Evolutionary conservation across 2,329 filamentous ascomycete genomes (phyloP).

Genomic region (Knufia fluminis): DNA sequence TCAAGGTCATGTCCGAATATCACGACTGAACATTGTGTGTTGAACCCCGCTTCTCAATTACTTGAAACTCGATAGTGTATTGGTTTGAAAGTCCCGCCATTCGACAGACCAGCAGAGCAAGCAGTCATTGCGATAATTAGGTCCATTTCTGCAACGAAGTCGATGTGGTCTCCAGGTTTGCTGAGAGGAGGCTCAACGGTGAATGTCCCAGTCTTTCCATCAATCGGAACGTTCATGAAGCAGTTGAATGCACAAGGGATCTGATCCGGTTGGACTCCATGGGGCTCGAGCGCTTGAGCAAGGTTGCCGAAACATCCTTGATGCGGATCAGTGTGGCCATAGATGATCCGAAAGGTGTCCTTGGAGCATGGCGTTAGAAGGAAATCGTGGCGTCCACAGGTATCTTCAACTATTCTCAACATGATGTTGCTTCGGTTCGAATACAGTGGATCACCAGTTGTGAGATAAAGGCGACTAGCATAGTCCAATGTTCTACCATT

Average conservation of each 20-base stretch:
- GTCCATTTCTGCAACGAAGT: conserved; percentile 25
- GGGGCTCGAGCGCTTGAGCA: conserved; percentile 16
- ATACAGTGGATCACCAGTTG: conserved; percentile 8
- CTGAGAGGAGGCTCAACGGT: conserved; percentile 22
- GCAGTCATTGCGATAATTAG: conserved; percentile 23
- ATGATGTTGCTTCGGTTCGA: conserved; percentile 12
- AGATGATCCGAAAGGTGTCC: conserved; percentile 22
- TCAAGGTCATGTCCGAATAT: too few relatives aligned
- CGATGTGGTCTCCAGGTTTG: conserved; percentile 23
- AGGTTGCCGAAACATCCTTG: conserved; percentile 25
- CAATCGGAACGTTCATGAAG: conserved; percentile 25
- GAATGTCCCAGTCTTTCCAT: conserved; percentile 20
- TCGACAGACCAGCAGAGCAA: conserved; percentile 21
- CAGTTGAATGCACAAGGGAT: conserved; percentile 24
- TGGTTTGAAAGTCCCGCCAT: conserved; percentile 14
- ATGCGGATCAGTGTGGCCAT: conserved; percentile 22
- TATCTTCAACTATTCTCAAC: conserved; percentile 10
- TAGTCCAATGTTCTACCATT: conserved; percentile 10
- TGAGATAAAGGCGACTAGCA: conserved; percentile 7
- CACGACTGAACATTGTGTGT: too few relatives aligned
- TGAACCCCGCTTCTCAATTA: too few relatives aligned
- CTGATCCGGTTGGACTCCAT: conserved; percentile 18
- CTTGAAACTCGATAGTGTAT: conserved; percentile 2
- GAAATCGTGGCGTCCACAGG: conserved; percentile 9
- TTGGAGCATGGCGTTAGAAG: conserved; percentile 11